Evolutionary conservation across 2,329 filamentous ascomycete genomes (phyloP), one percentile per base, ranked within the genome.

Genomic region (Sporothrix humicola): DNA sequence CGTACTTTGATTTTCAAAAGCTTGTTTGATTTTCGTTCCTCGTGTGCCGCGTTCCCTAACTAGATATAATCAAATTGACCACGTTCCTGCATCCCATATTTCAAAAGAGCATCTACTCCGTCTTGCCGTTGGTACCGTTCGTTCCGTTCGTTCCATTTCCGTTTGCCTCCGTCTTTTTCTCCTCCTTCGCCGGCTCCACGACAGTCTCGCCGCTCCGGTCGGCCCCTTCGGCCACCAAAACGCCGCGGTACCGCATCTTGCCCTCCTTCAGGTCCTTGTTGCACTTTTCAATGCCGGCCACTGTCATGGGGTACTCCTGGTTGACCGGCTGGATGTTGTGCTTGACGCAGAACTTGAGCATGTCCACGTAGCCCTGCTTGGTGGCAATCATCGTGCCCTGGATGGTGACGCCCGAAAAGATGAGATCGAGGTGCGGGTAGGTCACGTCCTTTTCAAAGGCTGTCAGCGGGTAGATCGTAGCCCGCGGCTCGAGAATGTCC

Each of bases 351-450:
- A 91, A 84, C 71, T 85, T 77, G 74, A 91, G 77, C 89, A 91
- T 91, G 77, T 89, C 86, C 69, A 84, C 81, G 73, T 97, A 90
- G 76, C 91, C 86, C 61, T 79, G 79, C 0, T 89, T 88, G 23
- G 84, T 82, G 1, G 88, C 87, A 74, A 88, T 79, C 72, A 78
- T 63, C 17, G 77, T 78, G 4, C 87, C 88, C 0, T 83, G 85
- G 42, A 90, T 79, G 77, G 84, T 87, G 37, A 85, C 79, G 2
- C 87, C 85, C 78, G 89, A 90, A 65, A 80, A 81, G 72, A 92
- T 88, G 74, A 93, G 81, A 4, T 86, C 82, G 77, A 88, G 89
- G 10, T 59, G 50, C 59, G 73, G 69, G 52, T 68, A 71, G 8
- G 10, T 42, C 9, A 71, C 48, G 42, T 71, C 69, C 13, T 54